Conservation (phyloP, 257 asterid species). For the Thymus mandschuricus region DNA sequence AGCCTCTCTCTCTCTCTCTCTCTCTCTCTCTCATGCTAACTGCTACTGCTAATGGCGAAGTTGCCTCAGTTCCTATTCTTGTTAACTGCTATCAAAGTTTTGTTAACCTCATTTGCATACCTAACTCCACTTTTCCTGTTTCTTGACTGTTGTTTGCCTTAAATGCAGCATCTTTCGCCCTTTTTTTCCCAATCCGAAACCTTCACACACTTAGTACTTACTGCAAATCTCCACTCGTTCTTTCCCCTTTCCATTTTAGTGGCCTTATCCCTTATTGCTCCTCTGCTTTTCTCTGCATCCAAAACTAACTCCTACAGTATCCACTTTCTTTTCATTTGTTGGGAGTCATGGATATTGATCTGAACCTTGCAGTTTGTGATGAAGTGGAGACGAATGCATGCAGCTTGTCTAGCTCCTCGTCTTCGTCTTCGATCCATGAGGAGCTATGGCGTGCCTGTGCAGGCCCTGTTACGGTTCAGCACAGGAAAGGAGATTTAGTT, state of each 20-base stretch:
- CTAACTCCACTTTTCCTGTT: slow-evolving; percentile 32
- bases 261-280: background rate
- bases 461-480: slow-evolving; percentile 79
- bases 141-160: slow-evolving; percentile 39
- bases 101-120: background rate
- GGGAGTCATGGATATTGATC: slow-evolving; percentile 84
- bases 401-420: slow-evolving; percentile 23
- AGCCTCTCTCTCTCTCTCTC: background rate
- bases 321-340: background rate
- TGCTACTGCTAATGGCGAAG: slow-evolving; percentile 58
- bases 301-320: background rate
- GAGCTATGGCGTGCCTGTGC: slow-evolving; percentile 99
- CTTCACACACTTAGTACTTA: slow-evolving; percentile 24
- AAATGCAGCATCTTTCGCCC: slow-evolving; percentile 41
- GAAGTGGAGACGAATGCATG: slow-evolving; percentile 60
- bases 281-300: slow-evolving; percentile 14
- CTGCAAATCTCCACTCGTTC: slow-evolving; percentile 26
- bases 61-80: slow-evolving; percentile 48
- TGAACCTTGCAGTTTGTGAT: slow-evolving; percentile 71
- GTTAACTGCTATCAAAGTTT: background rate
- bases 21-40: slow-evolving; percentile 27
- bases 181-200: slow-evolving; percentile 19
- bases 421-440: slow-evolving; percentile 50
- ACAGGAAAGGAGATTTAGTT: slow-evolving; percentile 81
- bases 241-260: slow-evolving; percentile 12